These are phyloP conservation scores for Xylaria sp. DNA, from an alignment of 495 filamentous ascomycete genomes.

Conservation along the genomic window DNA sequence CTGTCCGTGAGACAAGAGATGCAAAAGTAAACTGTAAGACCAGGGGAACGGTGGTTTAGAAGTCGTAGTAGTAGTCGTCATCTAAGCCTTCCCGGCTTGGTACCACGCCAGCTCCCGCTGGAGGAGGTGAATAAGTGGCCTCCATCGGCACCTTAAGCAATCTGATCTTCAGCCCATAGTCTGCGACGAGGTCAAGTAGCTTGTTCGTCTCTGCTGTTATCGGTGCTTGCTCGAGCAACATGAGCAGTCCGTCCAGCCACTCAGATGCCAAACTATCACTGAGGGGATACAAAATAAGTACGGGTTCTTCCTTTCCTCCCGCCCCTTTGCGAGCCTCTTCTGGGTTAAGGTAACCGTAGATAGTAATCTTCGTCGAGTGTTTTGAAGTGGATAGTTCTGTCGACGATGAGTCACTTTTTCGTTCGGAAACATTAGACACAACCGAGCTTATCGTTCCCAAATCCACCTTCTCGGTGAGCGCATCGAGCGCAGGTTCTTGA, in stretches of 20 bases:
- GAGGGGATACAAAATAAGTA: slow-evolving; percentile 82
- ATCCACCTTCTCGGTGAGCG: slow-evolving; percentile 83
- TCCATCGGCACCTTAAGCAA: slow-evolving; percentile 92
- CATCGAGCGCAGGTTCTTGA: slow-evolving; percentile 74
- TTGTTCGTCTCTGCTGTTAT: slow-evolving; percentile 97
- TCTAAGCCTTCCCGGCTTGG: slow-evolving; percentile 68
- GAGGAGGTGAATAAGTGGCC: slow-evolving; percentile 65
- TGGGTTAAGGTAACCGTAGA: slow-evolving; percentile 71
- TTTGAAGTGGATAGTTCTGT: slow-evolving; percentile 40
- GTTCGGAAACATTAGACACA: slow-evolving; percentile 84
- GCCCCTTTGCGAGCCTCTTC: slow-evolving; percentile 38
- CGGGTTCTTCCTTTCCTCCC: slow-evolving; percentile 58
- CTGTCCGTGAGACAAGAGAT: background rate
- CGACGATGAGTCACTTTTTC: slow-evolving; percentile 43
- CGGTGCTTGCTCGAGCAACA: slow-evolving; percentile 93
- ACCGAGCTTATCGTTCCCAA: slow-evolving; percentile 89
- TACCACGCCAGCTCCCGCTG: slow-evolving; percentile 56
- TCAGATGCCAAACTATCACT: slow-evolving; percentile 88
- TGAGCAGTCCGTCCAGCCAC: slow-evolving; percentile 94
- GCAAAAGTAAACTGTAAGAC: background rate
- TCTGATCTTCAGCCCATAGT: slow-evolving; percentile 92
- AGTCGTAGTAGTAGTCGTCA: slow-evolving; percentile 74
- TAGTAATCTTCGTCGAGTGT: slow-evolving; percentile 86
- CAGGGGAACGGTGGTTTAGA: slow-evolving; percentile 43
- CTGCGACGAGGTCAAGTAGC: slow-evolving; percentile 79